Evolutionary conservation across 164 flowering plant species (phyloP), one percentile per base, ranked within the genome.

Genomic region (Umbilicus rupestris): DNA sequence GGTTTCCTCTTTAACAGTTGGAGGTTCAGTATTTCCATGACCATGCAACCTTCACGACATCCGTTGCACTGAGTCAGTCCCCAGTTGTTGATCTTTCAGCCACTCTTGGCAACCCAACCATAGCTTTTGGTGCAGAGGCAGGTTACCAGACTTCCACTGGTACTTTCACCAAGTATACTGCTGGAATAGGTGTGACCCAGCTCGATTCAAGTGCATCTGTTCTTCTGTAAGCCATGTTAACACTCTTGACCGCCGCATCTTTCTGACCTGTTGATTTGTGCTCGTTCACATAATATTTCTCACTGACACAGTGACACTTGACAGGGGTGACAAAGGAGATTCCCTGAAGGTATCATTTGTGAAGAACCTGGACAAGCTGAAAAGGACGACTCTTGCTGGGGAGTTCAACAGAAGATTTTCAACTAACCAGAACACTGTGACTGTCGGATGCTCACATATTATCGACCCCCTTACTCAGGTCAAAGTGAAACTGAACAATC

Each of bases 1-100:
- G 0, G 20, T 52, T 62, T 29, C 42, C 41, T 64, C 1, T 20
- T 72, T 44, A 75, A 71, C 78, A 94, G 99, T 65, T 89, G 68
- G 96, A 94, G 78, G 79, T 83, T 68, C 97, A 88, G 66, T 94
- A 94, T 73, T 87, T 86, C 75, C 99, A 94, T 73, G 83, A 86
- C 20, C 87, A 87, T 76, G 99, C 92, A 47, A 79, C 88, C 39
- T 62, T 91, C 46, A 80, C 90, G 0, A 60, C 85, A 30, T 82
- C 85, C n/a, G 79, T 77, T 72, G 82, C 77, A 60, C 67, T 83
- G 74, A 83, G 71, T 62, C 84, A 87, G 68, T 68, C 84, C 24
- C 96, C 97, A 33, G 64, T 73, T 9, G 69, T 91, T 70, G 97
- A 94, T 75, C 57, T 82, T 67, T 74, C 97, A 22, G 84, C 78